phyloP scores from a whole-genome alignment of 352 stramenopile species.

The Achlya hypogyna region DNA sequence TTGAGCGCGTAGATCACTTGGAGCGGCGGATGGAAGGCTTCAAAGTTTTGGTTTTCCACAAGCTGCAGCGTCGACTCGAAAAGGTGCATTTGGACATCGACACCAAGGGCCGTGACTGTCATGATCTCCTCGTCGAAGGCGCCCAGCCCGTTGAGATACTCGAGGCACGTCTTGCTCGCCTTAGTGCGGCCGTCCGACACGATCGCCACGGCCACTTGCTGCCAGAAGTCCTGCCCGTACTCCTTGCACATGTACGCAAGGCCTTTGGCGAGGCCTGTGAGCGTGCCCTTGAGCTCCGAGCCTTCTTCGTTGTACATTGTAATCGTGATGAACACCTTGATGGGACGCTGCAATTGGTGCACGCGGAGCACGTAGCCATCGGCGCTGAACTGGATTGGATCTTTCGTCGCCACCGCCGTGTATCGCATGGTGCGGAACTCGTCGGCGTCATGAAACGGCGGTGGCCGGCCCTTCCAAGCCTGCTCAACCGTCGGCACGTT shows the following conservation, averaged over 20 bases:
- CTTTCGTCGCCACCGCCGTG: constrained; percentile 36
- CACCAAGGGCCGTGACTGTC: constrained; percentile 34
- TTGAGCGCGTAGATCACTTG: constrained; percentile 46
- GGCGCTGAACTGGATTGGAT: constrained; percentile 34
- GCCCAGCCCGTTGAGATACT: constrained; percentile 31
- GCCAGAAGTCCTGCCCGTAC: constrained; percentile 32
- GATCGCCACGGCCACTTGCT: constrained; percentile 31
- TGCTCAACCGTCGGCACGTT: constrained; percentile 36
- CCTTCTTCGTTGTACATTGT: constrained; percentile 50
- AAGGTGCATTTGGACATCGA: constrained; percentile 37
- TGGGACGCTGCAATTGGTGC: constrained; percentile 26
- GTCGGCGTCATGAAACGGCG: constrained; percentile 24
- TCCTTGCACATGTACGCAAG: constrained; percentile 35
- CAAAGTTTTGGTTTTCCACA: constrained; percentile 30
- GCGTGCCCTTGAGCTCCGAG: constrained; percentile 30
- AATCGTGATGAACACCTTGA: constrained; percentile 40
- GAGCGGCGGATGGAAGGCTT: constrained; percentile 37
- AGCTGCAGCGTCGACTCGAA: constrained; percentile 41
- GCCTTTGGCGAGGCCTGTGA: constrained; percentile 33
- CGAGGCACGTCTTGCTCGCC: constrained; percentile 30
- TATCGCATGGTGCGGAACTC: constrained; percentile 43
- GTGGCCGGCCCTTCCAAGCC: constrained; percentile 27
- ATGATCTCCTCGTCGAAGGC: constrained; percentile 49
- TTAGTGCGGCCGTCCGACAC: constrained; percentile 41
- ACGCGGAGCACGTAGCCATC: constrained; percentile 37